Conservation (phyloP, 2,329 filamentous ascomycete species). For the Phaeoacremonium minimum region DNA sequence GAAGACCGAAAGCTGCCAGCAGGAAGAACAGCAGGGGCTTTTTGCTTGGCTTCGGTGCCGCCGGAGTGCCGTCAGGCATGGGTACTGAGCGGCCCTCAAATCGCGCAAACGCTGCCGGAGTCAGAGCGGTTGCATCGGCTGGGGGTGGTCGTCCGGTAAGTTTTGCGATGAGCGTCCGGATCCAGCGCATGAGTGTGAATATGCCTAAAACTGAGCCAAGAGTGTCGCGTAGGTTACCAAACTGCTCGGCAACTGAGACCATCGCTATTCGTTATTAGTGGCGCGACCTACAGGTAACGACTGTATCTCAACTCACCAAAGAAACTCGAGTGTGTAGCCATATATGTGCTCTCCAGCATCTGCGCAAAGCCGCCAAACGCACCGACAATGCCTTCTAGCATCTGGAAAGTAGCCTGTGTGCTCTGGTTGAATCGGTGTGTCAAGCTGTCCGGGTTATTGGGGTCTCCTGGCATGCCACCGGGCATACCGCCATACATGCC, state of each 20-base stretch:
- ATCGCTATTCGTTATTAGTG: conserved; percentile 58
- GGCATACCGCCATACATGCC: conserved; percentile 36
- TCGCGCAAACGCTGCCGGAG: conserved; percentile 82
- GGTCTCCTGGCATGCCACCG: conserved; percentile 47
- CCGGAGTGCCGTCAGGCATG: conserved; percentile 58
- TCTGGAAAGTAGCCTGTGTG: conserved; percentile 95
- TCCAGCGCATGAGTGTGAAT: conserved; percentile 93
- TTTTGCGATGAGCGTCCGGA: conserved; percentile 86
- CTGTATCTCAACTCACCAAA: conserved; percentile 65
- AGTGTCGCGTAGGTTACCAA: conserved; percentile 87
- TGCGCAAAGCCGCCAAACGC: conserved; percentile 97
- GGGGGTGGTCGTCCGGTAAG: conserved; percentile 87
- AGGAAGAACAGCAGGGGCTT: conserved; percentile 97
- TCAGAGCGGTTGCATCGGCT: conserved; percentile 80
- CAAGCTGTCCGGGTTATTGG: conserved; percentile 87
- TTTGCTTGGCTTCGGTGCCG: conserved; percentile 69
- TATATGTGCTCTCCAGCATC: conserved; percentile 99
- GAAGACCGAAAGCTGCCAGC: conserved; percentile 87
- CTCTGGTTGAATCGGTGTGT: conserved; percentile 94
- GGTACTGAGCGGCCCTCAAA: conserved; percentile 68
- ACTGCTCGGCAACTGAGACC: conserved; percentile 97
- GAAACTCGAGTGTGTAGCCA: conserved; percentile 98
- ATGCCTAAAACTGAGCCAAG: conserved; percentile 92
- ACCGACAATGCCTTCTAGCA: conserved; percentile 94
- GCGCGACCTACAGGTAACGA: conserved; percentile 1